Evolutionary conservation across 495 filamentous ascomycete genomes (phyloP), one percentile per base, ranked within the genome.

Genomic region (Talaromyces trachyspermus): DNA sequence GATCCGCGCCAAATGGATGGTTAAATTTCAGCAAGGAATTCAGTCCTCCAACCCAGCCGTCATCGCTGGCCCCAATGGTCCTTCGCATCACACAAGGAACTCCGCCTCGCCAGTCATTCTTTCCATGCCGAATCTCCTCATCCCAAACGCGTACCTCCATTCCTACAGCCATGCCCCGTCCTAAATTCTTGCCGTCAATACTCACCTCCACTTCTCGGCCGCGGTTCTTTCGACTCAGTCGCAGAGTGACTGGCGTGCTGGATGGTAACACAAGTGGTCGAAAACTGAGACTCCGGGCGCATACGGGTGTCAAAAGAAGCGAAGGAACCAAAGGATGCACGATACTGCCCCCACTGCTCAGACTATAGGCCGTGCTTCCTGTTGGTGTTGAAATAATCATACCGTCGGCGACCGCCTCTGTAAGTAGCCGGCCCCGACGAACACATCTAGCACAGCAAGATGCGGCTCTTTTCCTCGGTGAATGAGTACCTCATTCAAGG

Each of bases 21-120:
- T 98, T 98, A 56, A 97, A 98, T 69, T 98, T 98, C 56, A 98
- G 69, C 55, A 97, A 60, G 40, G 87, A 87, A 65, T 96, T 97
- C 64, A 98, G 64, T 5, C 94, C 92, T 1, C 91, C 92, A 12
- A 98, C 92, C 94, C 94, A 98, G 11, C 88, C 87, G 62, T 97
- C 92, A 52, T 83, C 80, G 18, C 74, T 66, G 2, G 64, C 58
- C 2, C 78, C 77, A 12, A 64, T 59, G 29, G 64, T 64, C 54
- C 74, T 59, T 30, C 75, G 65, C 68, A 78, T 75, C 17, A 79
- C 69, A 51, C 74, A 77, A 10, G 76, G 76, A n/a, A 79, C 74
- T 33, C 76, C 76, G n/a, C 75, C 74, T 24, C 65, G 59, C 72
- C 73, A 77, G 53, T 83, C 81, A 54, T 85, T 83, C 57, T 84